These are phyloP conservation scores for Phytophthora aleatoria DNA, from an alignment of 352 stramenopile species.

Conservation along the genomic window DNA sequence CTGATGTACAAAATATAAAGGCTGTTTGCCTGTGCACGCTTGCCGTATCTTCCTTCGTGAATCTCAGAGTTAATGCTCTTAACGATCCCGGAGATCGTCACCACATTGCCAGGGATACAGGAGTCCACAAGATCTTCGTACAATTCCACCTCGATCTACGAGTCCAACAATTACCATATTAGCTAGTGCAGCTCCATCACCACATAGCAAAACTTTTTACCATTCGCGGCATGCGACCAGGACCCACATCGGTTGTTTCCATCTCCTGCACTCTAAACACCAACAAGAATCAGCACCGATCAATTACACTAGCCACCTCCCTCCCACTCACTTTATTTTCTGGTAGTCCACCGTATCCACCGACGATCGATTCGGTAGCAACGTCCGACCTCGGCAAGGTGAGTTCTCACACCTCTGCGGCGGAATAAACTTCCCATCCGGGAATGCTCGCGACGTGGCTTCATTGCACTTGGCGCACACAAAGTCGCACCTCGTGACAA, in stretches of 20 bases:
- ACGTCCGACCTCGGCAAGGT: slow-evolving; percentile 57
- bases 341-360: slow-evolving; percentile 92
- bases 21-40: slow-evolving; percentile 90
- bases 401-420: slow-evolving; percentile 66
- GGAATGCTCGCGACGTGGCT: slow-evolving; percentile 69
- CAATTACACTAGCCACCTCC: background rate
- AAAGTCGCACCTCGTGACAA: slow-evolving; percentile 90
- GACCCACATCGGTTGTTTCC: slow-evolving; percentile 86
- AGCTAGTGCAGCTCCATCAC: background rate
- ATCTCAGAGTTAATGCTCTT: slow-evolving; percentile 96
- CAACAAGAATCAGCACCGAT: slow-evolving; percentile 37
- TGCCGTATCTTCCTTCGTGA: slow-evolving; percentile 86
- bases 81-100: slow-evolving; percentile 94
- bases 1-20: slow-evolving; percentile 96
- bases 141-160: slow-evolving; percentile 87
- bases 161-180: background rate
- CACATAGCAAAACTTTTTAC: slow-evolving; percentile 16
- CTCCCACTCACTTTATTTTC: slow-evolving; percentile 75
- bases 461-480: slow-evolving; percentile 82
- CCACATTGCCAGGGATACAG: slow-evolving; percentile 95
- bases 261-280: slow-evolving; percentile 86
- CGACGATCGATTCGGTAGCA: slow-evolving; percentile 85
- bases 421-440: slow-evolving; percentile 82
- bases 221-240: slow-evolving; percentile 90
- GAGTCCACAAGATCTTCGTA: slow-evolving; percentile 94